A percentile compares a stretch with the other conserved stretches of the same genome.
Conservation (phyloP, 1,284 basidiomycete genomes). For the Pascua guehoae region DNA sequence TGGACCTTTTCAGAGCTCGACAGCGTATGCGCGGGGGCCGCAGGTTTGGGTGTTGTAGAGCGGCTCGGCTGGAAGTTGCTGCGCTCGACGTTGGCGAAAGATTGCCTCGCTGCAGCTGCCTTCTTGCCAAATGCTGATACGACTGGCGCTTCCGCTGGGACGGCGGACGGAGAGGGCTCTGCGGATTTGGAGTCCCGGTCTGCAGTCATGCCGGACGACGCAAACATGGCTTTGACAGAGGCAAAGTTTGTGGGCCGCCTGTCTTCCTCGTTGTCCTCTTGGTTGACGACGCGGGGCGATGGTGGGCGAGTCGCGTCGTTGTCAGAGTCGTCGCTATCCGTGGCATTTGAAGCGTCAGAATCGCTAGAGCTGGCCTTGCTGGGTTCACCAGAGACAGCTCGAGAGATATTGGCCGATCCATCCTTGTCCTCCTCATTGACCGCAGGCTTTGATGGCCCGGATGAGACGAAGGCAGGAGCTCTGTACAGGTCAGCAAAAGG, state of each 20-base stretch:
- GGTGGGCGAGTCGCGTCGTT: slow-evolving; percentile 11
- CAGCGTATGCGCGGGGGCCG: slow-evolving; percentile 53
- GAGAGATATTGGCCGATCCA: slow-evolving; percentile 9
- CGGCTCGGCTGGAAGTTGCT: slow-evolving; percentile 10
- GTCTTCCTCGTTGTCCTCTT: not conserved
- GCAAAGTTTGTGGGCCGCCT: not conserved
- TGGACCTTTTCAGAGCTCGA: slow-evolving; percentile 66
- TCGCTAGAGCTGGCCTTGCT: not conserved
- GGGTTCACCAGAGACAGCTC: too few relatives aligned
- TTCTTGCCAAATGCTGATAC: slow-evolving; percentile 26
- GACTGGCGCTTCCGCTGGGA: too few relatives aligned
- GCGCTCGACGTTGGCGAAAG: not conserved
- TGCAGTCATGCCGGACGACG: too few relatives aligned
- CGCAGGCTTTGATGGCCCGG: not conserved
- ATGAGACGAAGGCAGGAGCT: slow-evolving; percentile 63
- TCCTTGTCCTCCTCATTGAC: slow-evolving; percentile 26
- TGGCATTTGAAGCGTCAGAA: not conserved
- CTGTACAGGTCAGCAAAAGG: slow-evolving; percentile 22
- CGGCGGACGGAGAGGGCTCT: too few relatives aligned
- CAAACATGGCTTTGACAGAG: too few relatives aligned
- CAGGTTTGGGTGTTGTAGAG: slow-evolving; percentile 13
- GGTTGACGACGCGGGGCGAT: slow-evolving; percentile 21
- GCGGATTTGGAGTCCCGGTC: too few relatives aligned
- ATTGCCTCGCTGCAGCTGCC: slow-evolving; percentile 25
- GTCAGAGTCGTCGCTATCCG: slow-evolving; percentile 9